Base-by-base conservation (phyloP, 306 rosid species). In the Acacia confusa region DNA sequence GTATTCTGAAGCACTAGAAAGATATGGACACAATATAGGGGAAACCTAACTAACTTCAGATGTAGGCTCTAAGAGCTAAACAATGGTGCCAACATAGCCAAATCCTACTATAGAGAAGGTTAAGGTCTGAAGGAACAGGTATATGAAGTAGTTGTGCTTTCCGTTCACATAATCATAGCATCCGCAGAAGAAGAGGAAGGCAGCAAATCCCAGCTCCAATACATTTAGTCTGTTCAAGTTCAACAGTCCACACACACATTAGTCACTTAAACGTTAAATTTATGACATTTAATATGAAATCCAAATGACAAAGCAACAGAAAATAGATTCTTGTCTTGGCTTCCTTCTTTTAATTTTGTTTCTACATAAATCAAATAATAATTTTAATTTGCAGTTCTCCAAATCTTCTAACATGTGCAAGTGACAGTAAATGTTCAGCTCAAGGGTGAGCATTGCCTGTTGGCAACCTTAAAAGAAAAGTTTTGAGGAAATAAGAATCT, bases 121-220 rank as follows among this genome's bases (percentile, higher is more conserved):
- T 25, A 93, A 28, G 80, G 98, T 91, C 85, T 93, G 98, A 65
- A 93, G 94, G 89, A 91, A 93, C 77, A 93, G 98, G 87, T 93
- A 93, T 9, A 93, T 74, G 65, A 93, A 94, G 88, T 94, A 94
- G 85, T 80, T 89, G 97, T 94, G 84, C 92, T 94, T 91, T 72
- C 98, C 98, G 2, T 94, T 90, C 63, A 89, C 89, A 68, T 74
- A 90, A 79, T 94, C 98, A 72, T 94, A 94, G 94, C 98, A 94
- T 65, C 98, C 98, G 81, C 93, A 90, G 25, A 91, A 12, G 90
- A 94, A 94, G 57, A 94, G 90, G 85, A 94, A 94, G 10, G 80
- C 88, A 69, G 93, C 98, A 72, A 94, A 94, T 85, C 93, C 94
- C 67, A 94, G 97, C 86, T 94, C 98, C 92, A 94, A 83, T 14